These are phyloP conservation scores for Clausena lansium DNA, from an alignment of 345 rosid species.

Conservation along the genomic window DNA sequence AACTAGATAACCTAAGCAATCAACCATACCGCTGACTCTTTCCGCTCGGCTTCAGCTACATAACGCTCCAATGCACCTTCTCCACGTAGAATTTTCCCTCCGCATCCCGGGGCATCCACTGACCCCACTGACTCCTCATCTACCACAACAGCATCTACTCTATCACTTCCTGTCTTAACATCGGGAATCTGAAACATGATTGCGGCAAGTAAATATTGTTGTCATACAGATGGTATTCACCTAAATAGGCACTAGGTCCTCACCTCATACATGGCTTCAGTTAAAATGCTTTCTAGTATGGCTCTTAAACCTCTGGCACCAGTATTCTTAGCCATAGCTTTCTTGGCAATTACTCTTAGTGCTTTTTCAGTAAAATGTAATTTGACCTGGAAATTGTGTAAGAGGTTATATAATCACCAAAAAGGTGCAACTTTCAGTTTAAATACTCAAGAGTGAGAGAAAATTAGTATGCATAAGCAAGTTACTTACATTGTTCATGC, in stretches of 20 bases:
- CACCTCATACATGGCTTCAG: constrained; percentile 98
- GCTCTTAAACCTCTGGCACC: constrained; percentile 96
- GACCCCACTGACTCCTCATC: constrained; percentile 78
- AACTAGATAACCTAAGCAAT: neutral
- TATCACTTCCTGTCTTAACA: constrained; percentile 51
- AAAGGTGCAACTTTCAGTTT: constrained; percentile 6
- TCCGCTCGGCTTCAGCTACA: constrained; percentile 39
- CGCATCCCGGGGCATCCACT: constrained; percentile 51
- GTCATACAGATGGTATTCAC: neutral
- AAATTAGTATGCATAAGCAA: constrained; percentile 6
- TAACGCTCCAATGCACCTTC: constrained; percentile 70
- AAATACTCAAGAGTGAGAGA: neutral
- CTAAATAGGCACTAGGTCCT: neutral
- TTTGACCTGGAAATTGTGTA: constrained; percentile 62
- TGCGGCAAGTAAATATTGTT: neutral
- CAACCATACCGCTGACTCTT: constrained; percentile 48
- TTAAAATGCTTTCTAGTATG: constrained; percentile 80
- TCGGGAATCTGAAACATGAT: constrained; percentile 78
- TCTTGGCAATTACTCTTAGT: constrained; percentile 67
- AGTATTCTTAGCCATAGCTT: constrained; percentile 86
- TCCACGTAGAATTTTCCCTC: constrained; percentile 74
- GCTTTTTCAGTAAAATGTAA: constrained; percentile 83
- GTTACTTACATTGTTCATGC: constrained; percentile 77
- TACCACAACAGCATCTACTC: constrained; percentile 78
- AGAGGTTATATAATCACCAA: neutral